phyloP scores from a whole-genome alignment of 2,329 filamentous ascomycete genomes.

The Penicillium italicum region DNA sequence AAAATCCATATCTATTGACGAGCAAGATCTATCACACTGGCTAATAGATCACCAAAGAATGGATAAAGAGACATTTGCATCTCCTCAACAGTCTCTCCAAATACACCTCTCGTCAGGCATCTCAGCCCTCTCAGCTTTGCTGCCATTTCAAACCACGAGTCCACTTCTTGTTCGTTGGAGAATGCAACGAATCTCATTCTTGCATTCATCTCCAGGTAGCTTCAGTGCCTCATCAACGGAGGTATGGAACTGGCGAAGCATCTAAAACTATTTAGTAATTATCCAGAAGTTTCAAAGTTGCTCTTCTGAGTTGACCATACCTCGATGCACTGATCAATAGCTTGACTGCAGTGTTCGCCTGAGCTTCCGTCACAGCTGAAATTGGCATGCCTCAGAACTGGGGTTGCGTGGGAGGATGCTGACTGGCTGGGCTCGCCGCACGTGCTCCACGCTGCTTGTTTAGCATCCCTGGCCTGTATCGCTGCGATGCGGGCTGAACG shows the following conservation, averaged over 20 bases:
- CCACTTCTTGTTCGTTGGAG: neutral
- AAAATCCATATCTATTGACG: neutral
- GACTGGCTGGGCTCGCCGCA: neutral
- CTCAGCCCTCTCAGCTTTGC: neutral
- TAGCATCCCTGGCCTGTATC: neutral
- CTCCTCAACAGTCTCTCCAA: neutral
- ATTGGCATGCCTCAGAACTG: neutral
- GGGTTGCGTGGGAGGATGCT: neutral
- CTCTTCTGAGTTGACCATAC: neutral
- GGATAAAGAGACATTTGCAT: neutral
- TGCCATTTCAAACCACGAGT: neutral
- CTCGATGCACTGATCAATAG: neutral
- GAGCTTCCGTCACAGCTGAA: neutral
- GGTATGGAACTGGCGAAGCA: neutral
- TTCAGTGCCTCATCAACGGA: neutral
- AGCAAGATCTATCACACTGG: neutral
- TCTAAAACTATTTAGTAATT: neutral
- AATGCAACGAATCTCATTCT: neutral
- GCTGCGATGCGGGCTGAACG: neutral
- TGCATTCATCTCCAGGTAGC: neutral
- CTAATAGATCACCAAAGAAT: too few relatives aligned
- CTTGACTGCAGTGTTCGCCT: neutral
- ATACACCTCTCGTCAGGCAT: neutral
- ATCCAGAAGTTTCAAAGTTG: neutral
- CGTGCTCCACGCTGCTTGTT: neutral